These are phyloP conservation scores for Candida boleticola DNA, from an alignment of 805 yeast species.

Conservation along the genomic window DNA sequence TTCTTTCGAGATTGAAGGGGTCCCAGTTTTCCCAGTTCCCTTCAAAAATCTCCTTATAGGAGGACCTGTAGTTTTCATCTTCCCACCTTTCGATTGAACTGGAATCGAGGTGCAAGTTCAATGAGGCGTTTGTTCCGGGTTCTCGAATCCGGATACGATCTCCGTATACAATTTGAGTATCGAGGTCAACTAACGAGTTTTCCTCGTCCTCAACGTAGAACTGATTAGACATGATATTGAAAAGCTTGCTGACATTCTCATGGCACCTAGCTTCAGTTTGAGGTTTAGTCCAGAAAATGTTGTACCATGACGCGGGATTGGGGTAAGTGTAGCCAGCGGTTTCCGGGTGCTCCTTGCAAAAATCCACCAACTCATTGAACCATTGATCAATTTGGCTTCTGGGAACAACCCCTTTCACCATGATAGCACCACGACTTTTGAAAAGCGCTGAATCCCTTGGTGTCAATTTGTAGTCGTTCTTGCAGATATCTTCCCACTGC, in stretches of 20 bases:
- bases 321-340: constrained; percentile 26
- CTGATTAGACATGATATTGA: constrained; percentile 19
- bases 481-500: constrained; percentile 17
- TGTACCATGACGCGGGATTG: constrained; percentile 30
- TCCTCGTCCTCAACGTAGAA: constrained; percentile 15
- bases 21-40: constrained; percentile 45
- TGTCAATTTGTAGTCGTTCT: constrained; percentile 10
- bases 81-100: constrained; percentile 47
- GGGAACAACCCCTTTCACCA: constrained; percentile 17
- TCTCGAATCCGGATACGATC: constrained; percentile 40
- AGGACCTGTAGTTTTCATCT: constrained; percentile 34
- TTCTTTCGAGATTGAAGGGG: constrained; percentile 32
- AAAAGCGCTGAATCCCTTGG: constrained; percentile 8
- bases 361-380: constrained; percentile 15
- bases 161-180: constrained; percentile 36
- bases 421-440: constrained; percentile 14
- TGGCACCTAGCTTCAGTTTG: constrained; percentile 39
- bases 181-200: constrained; percentile 22
- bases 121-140: constrained; percentile 32
- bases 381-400: constrained; percentile 13
- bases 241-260: constrained; percentile 27
- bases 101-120: constrained; percentile 41
- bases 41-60: constrained; percentile 34
- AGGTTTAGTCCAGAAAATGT: constrained; percentile 39
- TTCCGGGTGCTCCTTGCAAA: constrained; percentile 22